These are phyloP conservation scores for Isabelozyma pseudorhagii DNA, from an alignment of 805 yeast species.

Conservation along the genomic window DNA sequence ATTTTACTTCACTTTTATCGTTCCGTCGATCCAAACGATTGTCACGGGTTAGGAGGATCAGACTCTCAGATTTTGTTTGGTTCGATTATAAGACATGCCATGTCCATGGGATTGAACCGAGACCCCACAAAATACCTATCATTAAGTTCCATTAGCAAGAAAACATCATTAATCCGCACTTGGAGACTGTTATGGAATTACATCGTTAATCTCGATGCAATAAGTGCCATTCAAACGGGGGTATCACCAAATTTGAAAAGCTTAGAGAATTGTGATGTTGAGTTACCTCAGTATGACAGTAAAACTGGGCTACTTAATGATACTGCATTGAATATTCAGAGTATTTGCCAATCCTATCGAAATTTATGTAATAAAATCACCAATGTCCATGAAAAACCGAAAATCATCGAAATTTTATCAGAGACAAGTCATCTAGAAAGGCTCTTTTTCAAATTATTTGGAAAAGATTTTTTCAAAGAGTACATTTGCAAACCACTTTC, in stretches of 20 bases:
- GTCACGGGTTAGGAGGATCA: conserved; percentile 38
- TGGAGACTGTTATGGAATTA: conserved; percentile 40
- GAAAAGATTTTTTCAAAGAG: conserved; percentile 40
- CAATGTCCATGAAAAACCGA: conserved; percentile 27
- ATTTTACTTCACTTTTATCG: conserved; percentile 31
- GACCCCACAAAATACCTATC: conserved; percentile 33
- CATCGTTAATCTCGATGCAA: conserved; percentile 28
- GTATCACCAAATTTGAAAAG: conserved; percentile 22
- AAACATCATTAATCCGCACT: conserved; percentile 18
- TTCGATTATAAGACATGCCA: conserved; percentile 32
- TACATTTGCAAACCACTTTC: conserved; percentile 28
- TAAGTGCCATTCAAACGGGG: conserved; percentile 30
- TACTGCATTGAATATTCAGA: conserved; percentile 5
- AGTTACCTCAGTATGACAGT: conserved; percentile 17
- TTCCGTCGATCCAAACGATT: conserved; percentile 39
- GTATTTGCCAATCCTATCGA: conserved; percentile 26
- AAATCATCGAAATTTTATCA: conserved; percentile 29
- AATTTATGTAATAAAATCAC: conserved; percentile 22
- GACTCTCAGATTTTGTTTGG: conserved; percentile 40
- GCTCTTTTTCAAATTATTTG: conserved; percentile 32
- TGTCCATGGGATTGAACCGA: conserved; percentile 38
- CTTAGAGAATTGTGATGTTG: conserved; percentile 31
- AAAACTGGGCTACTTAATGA: conserved; percentile 12
- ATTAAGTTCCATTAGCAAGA: conserved; percentile 27
- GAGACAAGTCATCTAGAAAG: conserved; percentile 37